A percentile compares a stretch with the other conserved stretches of the same genome.
Conservation (phyloP, 1,284 basidiomycete species). For the Coniferiporia weirii region DNA sequence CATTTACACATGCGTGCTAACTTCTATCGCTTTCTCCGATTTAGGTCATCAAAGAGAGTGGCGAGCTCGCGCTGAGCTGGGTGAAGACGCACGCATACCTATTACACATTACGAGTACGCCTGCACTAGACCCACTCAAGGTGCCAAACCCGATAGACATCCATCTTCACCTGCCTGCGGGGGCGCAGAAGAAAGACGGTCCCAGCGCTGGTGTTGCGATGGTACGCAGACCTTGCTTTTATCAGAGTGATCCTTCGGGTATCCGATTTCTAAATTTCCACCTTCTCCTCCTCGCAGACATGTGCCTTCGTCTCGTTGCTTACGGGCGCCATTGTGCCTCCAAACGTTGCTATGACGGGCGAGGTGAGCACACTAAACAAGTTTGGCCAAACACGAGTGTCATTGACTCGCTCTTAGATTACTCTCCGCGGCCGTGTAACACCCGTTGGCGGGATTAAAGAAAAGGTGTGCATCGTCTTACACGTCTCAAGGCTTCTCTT, state of each 20-base stretch:
- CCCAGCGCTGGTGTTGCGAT: constrained; percentile 87
- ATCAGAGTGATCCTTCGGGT: neutral
- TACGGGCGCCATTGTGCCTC: constrained; percentile 67
- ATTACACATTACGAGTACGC: constrained; percentile 66
- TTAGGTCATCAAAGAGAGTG: constrained; percentile 83
- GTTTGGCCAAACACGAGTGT: neutral
- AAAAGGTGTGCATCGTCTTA: constrained; percentile 43
- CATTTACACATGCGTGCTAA: constrained; percentile 8
- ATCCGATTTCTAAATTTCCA: neutral
- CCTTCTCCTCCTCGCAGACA: constrained; percentile 36
- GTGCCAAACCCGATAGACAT: constrained; percentile 68
- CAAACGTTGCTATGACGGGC: constrained; percentile 77
- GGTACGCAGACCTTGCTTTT: constrained; percentile 34
- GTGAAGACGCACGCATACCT: constrained; percentile 81
- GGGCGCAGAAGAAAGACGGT: constrained; percentile 88
- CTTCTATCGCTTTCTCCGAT: neutral
- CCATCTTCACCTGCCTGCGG: constrained; percentile 84
- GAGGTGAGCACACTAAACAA: constrained; percentile 42
- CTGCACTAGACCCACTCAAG: constrained; percentile 70
- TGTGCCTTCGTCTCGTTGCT: constrained; percentile 82
- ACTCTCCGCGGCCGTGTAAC: constrained; percentile 76
- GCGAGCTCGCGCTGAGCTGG: constrained; percentile 82
- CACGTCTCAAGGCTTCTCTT: neutral
- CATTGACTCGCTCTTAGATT: constrained; percentile 37
- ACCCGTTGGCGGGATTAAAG: constrained; percentile 80